Evolutionary conservation across 805 yeast species (phyloP), one percentile per base, ranked within the genome.

Genomic region (Saturnispora dispora): DNA sequence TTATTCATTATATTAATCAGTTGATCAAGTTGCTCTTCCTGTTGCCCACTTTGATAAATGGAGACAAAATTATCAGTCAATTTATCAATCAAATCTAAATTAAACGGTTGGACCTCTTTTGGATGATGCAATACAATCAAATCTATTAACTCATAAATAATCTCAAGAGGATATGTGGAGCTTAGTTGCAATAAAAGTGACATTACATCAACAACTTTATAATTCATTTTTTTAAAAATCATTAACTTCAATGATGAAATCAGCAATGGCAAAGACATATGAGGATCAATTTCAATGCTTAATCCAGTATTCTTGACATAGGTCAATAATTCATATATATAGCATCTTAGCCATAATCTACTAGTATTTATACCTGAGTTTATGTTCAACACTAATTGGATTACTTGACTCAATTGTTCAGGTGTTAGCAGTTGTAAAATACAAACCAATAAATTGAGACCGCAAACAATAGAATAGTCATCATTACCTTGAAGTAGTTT

Each of bases 101-200:
- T 91, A 65, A 87, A 91, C 17, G 99, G 98, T 54, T 89, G 90
- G 55, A 91, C 73, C 66, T 90, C 93, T 56, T 81, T 83, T 6
- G 93, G 75, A 68, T 85, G 93, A 56, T 79, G 81, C 58, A 88
- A 93, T 15, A 91, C 97, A 60, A 93, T 82, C 57, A 87, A 95
- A 70, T 91, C 97, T 88, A 91, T 88, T 5, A 91, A 93, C 23
- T 84, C 85, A 43, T 89, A 80, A 28, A 91, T 76, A 3, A 88
- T 77, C 61, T 93, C 99, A 47, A 85, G 79, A 61, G 91, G 97
- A 55, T 88, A 78, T 47, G 77, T 78, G 58, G 85, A 82, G 15
- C 90, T 81, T 40, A 93, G 67, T 17, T 75, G 75, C 55, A 91
- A 71, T 54, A 93, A 71, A 56, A 79, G 79, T 53, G 86, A 83